These are phyloP conservation scores for Fagus sylvatica DNA, from an alignment of 306 rosid species.

Conservation along the genomic window DNA sequence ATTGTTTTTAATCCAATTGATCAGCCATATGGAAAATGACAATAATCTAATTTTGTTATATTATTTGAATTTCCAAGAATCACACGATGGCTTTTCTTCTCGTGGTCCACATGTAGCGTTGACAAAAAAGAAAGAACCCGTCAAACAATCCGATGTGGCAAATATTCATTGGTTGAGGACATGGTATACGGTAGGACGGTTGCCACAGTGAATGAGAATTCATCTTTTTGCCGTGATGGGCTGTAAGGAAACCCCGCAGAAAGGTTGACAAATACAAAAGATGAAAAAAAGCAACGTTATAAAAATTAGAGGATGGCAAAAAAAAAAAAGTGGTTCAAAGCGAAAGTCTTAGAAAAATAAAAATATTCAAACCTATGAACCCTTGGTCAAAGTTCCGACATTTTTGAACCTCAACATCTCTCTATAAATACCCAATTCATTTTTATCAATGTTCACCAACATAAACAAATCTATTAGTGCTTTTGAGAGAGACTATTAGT, in stretches of 20 bases:
- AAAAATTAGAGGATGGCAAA: not conserved
- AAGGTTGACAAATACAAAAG: not conserved
- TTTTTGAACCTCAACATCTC: not conserved
- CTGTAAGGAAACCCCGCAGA: not conserved
- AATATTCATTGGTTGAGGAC: not conserved
- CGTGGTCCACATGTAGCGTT: slow-evolving; percentile 3
- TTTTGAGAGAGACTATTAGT: not conserved
- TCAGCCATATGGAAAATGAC: too few relatives aligned
- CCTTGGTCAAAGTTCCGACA: slow-evolving; percentile 39
- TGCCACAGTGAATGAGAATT: not conserved
- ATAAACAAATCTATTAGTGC: not conserved
- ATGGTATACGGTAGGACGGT: not conserved
- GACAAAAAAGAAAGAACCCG: not conserved
- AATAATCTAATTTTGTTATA: not conserved
- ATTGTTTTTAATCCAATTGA: too few relatives aligned
- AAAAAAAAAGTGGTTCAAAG: slow-evolving; percentile 4
- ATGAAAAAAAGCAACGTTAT: not conserved
- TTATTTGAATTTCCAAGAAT: not conserved
- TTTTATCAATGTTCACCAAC: slow-evolving; percentile 9
- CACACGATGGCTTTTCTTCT: not conserved
- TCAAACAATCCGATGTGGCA: slow-evolving; percentile 5
- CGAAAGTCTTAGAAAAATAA: not conserved
- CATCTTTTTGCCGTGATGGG: not conserved
- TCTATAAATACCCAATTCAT: slow-evolving; percentile 45
- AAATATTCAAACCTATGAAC: slow-evolving; percentile 11